These are phyloP conservation scores for Periconia macrospinosa DNA, from an alignment of 2,329 filamentous ascomycete genomes.

Conservation along the genomic window DNA sequence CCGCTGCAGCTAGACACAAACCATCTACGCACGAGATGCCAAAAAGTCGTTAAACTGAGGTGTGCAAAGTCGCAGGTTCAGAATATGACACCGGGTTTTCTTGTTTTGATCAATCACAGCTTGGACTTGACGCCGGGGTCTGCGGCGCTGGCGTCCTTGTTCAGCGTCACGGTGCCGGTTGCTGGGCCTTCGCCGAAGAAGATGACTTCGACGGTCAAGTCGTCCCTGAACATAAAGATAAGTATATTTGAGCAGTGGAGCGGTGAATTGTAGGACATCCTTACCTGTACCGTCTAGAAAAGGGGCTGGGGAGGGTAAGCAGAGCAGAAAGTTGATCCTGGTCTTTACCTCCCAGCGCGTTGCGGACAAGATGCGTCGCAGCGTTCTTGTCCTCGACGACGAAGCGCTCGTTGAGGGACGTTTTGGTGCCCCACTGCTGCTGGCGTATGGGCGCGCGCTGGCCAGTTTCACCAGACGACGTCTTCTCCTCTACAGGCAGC, in stretches of 20 bases:
- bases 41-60: too few relatives aligned
- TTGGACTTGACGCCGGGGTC: conserved; percentile 53
- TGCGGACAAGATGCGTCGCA: conserved; percentile 91
- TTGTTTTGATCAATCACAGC: conserved; percentile 34
- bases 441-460: conserved; percentile 87
- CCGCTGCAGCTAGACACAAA: too few relatives aligned
- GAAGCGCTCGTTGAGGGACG: conserved; percentile 76
- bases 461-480: conserved; percentile 59
- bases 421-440: conserved; percentile 84
- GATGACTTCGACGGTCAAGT: conserved; percentile 95
- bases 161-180: conserved; percentile 78
- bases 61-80: too few relatives aligned
- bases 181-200: conserved; percentile 87
- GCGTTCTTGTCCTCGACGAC: conserved; percentile 94
- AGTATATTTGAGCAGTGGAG: conserved; percentile 1
- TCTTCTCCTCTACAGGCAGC: conserved; percentile 75
- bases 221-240: conserved; percentile 64
- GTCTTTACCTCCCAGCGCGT: conserved; percentile 91
- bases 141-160: conserved; percentile 79
- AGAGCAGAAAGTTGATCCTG: conserved; percentile 91
- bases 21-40: too few relatives aligned
- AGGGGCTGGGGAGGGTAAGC: conserved; percentile 87
- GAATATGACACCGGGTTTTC: neutral
- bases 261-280: conserved; percentile 18
- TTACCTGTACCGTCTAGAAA: conserved; percentile 86